These are phyloP conservation scores for Cordyceps cateniannulata DNA, from an alignment of 2,329 filamentous ascomycete species.

Conservation along the genomic window DNA sequence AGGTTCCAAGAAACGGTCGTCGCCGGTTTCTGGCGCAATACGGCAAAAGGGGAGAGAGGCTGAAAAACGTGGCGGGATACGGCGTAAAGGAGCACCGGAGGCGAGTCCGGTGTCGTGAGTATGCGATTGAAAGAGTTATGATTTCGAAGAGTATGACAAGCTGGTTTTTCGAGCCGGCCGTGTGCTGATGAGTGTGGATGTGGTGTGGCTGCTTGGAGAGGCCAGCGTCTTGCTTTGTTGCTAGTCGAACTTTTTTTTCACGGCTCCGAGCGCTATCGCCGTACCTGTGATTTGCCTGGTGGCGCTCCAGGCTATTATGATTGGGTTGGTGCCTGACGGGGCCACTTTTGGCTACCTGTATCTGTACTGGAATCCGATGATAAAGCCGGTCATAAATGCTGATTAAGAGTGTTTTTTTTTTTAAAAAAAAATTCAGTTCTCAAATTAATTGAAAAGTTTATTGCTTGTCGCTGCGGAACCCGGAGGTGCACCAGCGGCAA, in stretches of 20 bases:
- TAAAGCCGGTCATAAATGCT: neutral
- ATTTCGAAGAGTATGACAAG: neutral
- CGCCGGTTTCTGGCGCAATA: constrained; percentile 1
- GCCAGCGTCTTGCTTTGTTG: neutral
- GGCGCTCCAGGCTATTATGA: constrained; percentile 5
- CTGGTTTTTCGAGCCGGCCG: neutral
- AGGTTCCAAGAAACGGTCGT: neutral
- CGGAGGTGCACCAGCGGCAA: neutral
- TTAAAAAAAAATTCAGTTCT: neutral
- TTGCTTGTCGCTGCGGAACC: neutral
- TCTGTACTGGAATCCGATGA: neutral
- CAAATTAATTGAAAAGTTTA: neutral
- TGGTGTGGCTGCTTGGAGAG: constrained; percentile 2
- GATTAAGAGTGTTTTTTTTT: neutral
- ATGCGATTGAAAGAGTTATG: constrained; percentile 1
- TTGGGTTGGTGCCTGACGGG: constrained; percentile 12
- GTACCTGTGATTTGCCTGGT: constrained; percentile 5
- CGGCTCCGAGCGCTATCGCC: constrained; percentile 13
- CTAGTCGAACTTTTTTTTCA: constrained; percentile 13
- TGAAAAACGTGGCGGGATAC: neutral
- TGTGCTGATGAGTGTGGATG: neutral
- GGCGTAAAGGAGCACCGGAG: neutral
- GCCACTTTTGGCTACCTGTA: constrained; percentile 10
- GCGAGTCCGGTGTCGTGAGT: neutral
- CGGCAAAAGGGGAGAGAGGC: neutral